Evolutionary conservation across 1,139 yeast species (phyloP), one percentile per base, ranked within the genome.

Genomic region (Arxiozyma heterogenica): DNA sequence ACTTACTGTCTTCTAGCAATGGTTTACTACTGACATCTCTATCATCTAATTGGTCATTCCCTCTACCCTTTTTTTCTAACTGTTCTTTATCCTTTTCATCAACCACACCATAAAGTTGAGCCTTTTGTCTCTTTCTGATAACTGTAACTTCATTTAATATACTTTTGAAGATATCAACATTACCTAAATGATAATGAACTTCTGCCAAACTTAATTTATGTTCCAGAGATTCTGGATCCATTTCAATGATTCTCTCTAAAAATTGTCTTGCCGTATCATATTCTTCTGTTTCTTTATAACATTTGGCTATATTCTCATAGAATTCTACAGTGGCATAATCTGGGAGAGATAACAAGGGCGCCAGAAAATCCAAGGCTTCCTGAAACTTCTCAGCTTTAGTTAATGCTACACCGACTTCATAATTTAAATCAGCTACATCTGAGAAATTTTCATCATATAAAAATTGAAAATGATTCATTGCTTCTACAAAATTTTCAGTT

Each of bases 171-270:
- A 77, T 78, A 2, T 78, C 82, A 22, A 76, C 76, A 50, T 86
- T 84, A 22, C 85, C 87, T n/a, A 85, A 72, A 59, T 82, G 82
- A 59, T 83, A 87, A 55, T 83, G 80, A 1, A 90, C 81, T 69
- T 93, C 98, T 0, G 95, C 96, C 30, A 93, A 73, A 0, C 87
- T 85, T 41, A 90, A 75, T 63, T 86, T 82, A 15, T 84, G 79
- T 58, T 90, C 96, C 44, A 86, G 71, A 62, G 88, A 84, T 17
- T 76, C 74, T 0, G 87, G 86, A 9, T 83, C 86, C 44, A 73
- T 67, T 22, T 75, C 75, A 18, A 87, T 68, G 2, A 89, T 79
- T 6, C 77, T 72, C 47, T 73, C 72, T 65, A 83, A 89, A 1
- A 86, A 82, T 25, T 74, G 73, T 59, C 80, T 84, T 0, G 98